Evolutionary conservation across 768 basidiomycete genomes (phyloP), one percentile per base, ranked within the genome.

Genomic region (Suillus cothurnatus): DNA sequence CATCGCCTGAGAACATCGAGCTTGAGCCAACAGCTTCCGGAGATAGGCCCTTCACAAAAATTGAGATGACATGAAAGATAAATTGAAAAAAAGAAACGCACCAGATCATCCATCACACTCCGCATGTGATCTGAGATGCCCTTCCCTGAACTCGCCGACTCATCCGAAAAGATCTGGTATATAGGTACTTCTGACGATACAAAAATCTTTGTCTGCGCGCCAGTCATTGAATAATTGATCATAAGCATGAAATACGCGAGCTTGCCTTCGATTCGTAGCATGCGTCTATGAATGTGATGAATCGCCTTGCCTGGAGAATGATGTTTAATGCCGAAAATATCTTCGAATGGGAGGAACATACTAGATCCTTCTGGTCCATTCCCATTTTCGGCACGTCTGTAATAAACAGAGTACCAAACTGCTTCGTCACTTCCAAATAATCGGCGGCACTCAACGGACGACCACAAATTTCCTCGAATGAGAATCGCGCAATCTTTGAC

Each of bases 281-380:
- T 28, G 95, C 93, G 81, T 99, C 97, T 70, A 99, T 90, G 75
- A 99, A 98, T 1, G 96, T 96, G 73, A 99, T 99, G 74, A 99
- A 99, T 67, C 97, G 81, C 70, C 97, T 84, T 23, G 96, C 96
- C 92, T 93, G 68, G 9, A n/a, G n/a, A 43, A 49, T 63, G n/a
- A 60, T 39, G 53, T 14, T 60, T 43, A 21, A 59, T 63, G 64
- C 52, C 19, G 66, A 43, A 63, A 32, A 26, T 34, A 12, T 34
- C 15, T 26, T 0, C 17, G 32, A 28, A 17, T 14, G 14, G 36
- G 34, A n/a, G 45, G 58, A 65, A 68, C 72, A 70, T 73, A 93
- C 94, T 80, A 90, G 84, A 74, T 99, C 97, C 79, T 97, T 96
- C 74, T 88, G 84, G 62, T 86, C 84, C 68, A 98, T 74, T 1